Percentiles rank a stretch among this genome's conserved stretches.
Conservation (phyloP, 1,284 basidiomycete species). For the Lentinula novae-zelandiae region DNA sequence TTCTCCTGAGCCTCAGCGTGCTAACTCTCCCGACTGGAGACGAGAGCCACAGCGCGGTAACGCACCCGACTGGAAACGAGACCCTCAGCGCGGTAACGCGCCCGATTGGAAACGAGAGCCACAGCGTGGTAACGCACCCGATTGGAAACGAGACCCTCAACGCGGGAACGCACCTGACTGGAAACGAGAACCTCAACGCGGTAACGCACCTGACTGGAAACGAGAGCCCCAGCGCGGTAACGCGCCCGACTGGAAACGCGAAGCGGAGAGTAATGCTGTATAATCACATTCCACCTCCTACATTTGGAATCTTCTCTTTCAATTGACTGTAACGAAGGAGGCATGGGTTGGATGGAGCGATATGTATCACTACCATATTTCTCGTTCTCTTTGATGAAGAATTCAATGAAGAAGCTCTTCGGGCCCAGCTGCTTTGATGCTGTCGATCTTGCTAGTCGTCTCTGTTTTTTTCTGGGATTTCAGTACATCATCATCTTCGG, state of each 20-base stretch:
- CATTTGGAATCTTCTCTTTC: too few relatives aligned
- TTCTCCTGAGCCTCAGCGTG: background rate
- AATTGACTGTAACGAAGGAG: background rate
- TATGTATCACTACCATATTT: background rate
- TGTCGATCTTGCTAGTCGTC: too few relatives aligned
- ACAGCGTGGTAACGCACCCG: background rate
- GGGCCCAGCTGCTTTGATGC: too few relatives aligned
- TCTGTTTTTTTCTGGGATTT: too few relatives aligned
- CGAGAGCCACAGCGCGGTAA: background rate
- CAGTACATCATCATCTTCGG: too few relatives aligned
- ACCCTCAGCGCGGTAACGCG: background rate
- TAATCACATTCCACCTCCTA: too few relatives aligned
- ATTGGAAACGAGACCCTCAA: background rate
- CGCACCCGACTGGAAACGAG: background rate
- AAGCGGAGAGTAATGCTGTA: too few relatives aligned
- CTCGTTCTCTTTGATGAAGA: background rate
- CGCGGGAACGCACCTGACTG: background rate
- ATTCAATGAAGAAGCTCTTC: too few relatives aligned
- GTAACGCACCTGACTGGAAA: background rate
- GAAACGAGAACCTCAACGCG: background rate
- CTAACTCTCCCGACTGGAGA: background rate
- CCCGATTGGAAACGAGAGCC: background rate
- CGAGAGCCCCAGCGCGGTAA: background rate
- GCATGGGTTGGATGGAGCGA: background rate
- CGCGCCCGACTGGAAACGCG: background rate